Base-by-base conservation (phyloP, 306 rosid species). In the Argentina anserina region DNA sequence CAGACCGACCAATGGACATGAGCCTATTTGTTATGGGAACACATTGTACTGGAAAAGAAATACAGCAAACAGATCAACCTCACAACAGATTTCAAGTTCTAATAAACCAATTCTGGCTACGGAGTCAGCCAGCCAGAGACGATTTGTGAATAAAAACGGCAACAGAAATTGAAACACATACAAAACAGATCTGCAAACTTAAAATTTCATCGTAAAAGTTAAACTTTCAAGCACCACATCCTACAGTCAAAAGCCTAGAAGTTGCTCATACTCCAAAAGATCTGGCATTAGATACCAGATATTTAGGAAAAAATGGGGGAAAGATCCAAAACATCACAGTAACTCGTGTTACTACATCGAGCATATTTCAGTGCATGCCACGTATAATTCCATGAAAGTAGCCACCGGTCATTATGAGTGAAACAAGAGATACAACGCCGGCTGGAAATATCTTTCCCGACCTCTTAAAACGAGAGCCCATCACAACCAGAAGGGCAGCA, bases 401-500 rank as follows among this genome's bases (percentile, higher is more conserved):
- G 76, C 99, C 97, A 56, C 93, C 97, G 0, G 97, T 86, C 99
- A 95, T 95, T 73, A 90, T 41, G 60, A 95, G 81, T 0, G 99
- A 95, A 66, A 92, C 89, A 34, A 95, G 85, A n/a, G 99, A 88
- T 31, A 95, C 96, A 45, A 91, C 90, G 10, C 99, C 99, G 6
- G 99, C 99, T 7, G 99, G 99, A 83, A 95, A 90, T 28, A 95
- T 76, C 88, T 95, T 95, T 74, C 99, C 93, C 10, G 99, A 95
- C 47, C 82, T 88, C 90, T 84, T 91, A 76, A 87, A 95, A 41
- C 99, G 99, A 73, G 96, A 81, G 62, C 99, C 99, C 99, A 95
- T 95, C 81, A 90, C 96, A 39, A 61, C 90, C 70, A 95, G 83
- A 68, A 95, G 97, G 33, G 92, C 87, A 84, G 97, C 97, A 58